Conservation (phyloP, 2,329 filamentous ascomycete genomes). For the Epichloe elymi region DNA sequence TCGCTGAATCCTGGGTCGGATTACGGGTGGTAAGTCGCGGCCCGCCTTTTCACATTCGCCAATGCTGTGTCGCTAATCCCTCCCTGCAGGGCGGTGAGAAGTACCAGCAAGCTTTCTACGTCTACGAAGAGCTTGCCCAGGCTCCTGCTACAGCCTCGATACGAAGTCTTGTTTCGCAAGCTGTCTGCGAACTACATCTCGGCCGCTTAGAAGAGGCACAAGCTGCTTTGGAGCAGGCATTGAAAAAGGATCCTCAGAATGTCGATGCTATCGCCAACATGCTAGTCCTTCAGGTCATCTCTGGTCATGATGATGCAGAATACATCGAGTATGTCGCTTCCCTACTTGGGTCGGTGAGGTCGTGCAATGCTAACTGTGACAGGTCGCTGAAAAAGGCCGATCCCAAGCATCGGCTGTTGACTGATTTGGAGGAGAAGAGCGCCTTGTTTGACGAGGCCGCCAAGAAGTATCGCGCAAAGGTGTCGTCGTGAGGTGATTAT, state of each 20-base stretch:
- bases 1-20: constrained; percentile 92
- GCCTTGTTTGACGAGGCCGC: constrained; percentile 77
- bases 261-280: constrained; percentile 70
- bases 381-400: constrained; percentile 45
- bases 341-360: background rate
- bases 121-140: constrained; percentile 91
- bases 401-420: constrained; percentile 56
- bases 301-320: constrained; percentile 57
- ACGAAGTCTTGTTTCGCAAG: constrained; percentile 70
- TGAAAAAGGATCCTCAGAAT: constrained; percentile 59
- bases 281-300: constrained; percentile 64
- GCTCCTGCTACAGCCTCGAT: constrained; percentile 67
- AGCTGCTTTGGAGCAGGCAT: constrained; percentile 66
- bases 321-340: constrained; percentile 43
- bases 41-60: background rate
- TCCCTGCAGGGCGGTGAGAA: constrained; percentile 67
- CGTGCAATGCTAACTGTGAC: constrained; percentile 12
- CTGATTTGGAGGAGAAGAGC: constrained; percentile 73
- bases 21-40: constrained; percentile 56
- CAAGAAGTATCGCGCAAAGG: constrained; percentile 76
- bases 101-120: constrained; percentile 95
- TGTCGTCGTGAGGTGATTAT: constrained; percentile 32
- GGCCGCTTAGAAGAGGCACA: constrained; percentile 82
- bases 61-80: constrained; percentile 13
- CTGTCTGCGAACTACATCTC: constrained; percentile 81